A percentile compares a stretch with the other conserved stretches of the same genome.
phyloP scores from a whole-genome alignment of 257 asterid species.

The Nicotiana undulata region DNA sequence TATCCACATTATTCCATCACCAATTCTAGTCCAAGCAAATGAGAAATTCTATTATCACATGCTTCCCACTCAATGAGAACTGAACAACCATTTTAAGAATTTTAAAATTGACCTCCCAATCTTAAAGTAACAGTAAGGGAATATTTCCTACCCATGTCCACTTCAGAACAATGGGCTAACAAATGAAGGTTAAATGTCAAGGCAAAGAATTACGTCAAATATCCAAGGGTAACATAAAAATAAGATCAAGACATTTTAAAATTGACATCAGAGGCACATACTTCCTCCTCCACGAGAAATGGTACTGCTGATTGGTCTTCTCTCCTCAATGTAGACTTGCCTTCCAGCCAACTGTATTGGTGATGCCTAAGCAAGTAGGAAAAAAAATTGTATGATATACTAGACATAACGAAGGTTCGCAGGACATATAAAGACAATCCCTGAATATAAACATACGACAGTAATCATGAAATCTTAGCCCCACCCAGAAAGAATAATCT shows the following conservation, averaged over 20 bases:
- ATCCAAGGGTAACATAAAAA: neutral
- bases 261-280: conserved; percentile 25
- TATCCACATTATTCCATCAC: neutral
- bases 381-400: neutral
- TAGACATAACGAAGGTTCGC: neutral
- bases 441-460: neutral
- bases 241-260: neutral
- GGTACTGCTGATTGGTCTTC: conserved; percentile 38
- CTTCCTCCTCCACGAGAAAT: conserved; percentile 61
- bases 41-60: neutral
- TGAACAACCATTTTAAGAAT: neutral
- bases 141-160: neutral
- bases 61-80: neutral
- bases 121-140: neutral
- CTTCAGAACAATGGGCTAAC: neutral
- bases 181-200: neutral
- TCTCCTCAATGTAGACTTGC: conserved; percentile 71
- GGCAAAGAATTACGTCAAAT: neutral
- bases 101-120: neutral
- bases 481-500: neutral
- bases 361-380: conserved; percentile 47
- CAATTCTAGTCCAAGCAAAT: neutral
- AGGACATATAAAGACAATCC: neutral
- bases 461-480: neutral
- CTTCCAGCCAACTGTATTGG: conserved; percentile 63